phyloP scores from a whole-genome alignment of 345 rosid species.

The Syzygium grande region DNA sequence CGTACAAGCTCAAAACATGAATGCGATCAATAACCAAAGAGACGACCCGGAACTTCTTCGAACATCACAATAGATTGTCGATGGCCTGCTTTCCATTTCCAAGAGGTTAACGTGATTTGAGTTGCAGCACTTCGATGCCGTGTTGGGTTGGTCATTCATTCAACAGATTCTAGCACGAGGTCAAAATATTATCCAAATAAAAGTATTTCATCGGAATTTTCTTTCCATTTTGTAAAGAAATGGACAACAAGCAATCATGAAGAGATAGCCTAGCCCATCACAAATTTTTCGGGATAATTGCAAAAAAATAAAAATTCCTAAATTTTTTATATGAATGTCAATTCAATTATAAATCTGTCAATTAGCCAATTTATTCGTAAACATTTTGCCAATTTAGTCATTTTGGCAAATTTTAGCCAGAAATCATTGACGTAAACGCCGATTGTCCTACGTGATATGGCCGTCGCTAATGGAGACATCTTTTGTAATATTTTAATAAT shows the following conservation, averaged over 20 bases:
- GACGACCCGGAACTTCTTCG: neutral
- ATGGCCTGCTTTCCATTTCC: neutral
- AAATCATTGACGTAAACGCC: neutral
- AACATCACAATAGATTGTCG: neutral
- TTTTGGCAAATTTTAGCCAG: neutral
- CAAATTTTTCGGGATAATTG: neutral
- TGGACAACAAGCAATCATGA: neutral
- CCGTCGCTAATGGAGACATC: fast-evolving
- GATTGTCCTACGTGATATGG: neutral
- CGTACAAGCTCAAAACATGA: no score
- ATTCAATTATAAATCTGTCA: neutral
- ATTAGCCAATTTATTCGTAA: no score
- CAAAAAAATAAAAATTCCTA: neutral
- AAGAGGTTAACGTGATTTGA: neutral
- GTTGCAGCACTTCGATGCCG: neutral
- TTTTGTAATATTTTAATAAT: neutral
- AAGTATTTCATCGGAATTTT: neutral
- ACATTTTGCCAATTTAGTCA: neutral
- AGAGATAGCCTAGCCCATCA: neutral
- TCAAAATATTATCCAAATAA: neutral
- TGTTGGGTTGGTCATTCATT: neutral
- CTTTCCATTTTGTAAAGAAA: neutral
- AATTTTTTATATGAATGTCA: fast-evolving
- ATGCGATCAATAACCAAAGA: no score
- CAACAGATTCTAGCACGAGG: neutral